phyloP scores from a whole-genome alignment of 805 yeast species.

The Starmerella powellii region DNA sequence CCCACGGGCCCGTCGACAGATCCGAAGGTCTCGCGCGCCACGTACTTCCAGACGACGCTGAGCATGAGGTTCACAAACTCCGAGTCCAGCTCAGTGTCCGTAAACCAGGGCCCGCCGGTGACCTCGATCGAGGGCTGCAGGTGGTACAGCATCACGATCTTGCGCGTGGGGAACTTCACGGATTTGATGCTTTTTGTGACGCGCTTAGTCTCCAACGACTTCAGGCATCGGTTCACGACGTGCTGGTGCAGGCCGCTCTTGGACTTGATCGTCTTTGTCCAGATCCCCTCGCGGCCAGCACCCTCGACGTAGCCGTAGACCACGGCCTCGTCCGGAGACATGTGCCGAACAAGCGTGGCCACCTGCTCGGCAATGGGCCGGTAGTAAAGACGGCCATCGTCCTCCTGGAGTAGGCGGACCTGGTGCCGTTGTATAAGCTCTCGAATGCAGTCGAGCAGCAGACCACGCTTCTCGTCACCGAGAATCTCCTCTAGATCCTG shows the following conservation, averaged over 20 bases:
- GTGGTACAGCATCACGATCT: constrained; percentile 88
- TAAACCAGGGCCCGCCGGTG: constrained; percentile 99
- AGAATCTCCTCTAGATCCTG: constrained; percentile 48
- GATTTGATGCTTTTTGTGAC: constrained; percentile 81
- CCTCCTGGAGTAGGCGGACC: constrained; percentile 51
- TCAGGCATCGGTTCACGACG: constrained; percentile 73
- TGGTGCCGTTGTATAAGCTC: constrained; percentile 43
- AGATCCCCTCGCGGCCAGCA: constrained; percentile 86
- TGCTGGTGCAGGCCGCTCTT: constrained; percentile 84
- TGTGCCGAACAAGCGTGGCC: constrained; percentile 61
- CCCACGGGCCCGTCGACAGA: constrained; percentile 38
- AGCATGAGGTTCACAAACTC: constrained; percentile 80
- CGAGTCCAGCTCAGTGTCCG: constrained; percentile 86
- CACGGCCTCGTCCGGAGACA: constrained; percentile 81
- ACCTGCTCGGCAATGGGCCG: constrained; percentile 62
- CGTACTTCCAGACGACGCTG: constrained; percentile 78
- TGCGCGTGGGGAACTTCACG: constrained; percentile 83
- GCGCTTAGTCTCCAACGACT: constrained; percentile 64
- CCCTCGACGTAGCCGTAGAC: constrained; percentile 86
- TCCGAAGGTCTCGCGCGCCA: constrained; percentile 57
- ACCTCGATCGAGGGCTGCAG: constrained; percentile 90
- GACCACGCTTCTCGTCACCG: constrained; percentile 33
- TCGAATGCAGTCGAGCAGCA: constrained; percentile 36
- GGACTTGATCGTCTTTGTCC: constrained; percentile 86
- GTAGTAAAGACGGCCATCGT: constrained; percentile 51